Evolutionary conservation across 805 yeast species (phyloP), one percentile per base, ranked within the genome.

Genomic region (Groenewaldozyma tartarivorans): DNA sequence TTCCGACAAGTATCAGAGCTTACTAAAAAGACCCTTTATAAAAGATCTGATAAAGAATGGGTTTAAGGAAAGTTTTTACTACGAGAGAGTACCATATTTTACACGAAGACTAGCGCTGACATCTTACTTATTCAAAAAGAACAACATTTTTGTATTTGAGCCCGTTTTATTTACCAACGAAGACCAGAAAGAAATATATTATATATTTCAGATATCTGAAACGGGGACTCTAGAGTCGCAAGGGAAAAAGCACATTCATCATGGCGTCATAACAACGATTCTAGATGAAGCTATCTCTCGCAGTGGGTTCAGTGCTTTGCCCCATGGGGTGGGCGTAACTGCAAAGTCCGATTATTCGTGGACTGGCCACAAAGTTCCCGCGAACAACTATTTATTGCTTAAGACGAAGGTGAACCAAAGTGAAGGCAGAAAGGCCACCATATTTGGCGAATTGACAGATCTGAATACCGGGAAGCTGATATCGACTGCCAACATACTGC

Each of bases 311-410:
- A 75, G 82, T 2, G 57, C 67, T 24, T 63, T 87, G 18, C 96
- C 96, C 0, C 72, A 77, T 40, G 73, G 75, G 42, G 67, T 79
- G 43, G 96, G 96, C 7, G 94, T 87, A 17, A 88, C 96, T 1
- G 96, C 94, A 0, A 71, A 70, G 34, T 64, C 88, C 29, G 62
- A 72, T 2, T 65, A 87, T 4, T 68, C 81, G 35, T 71, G 69
- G 47, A 36, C 38, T 16, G 37, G 44, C 15, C 77, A 80, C 0
- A 70, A 76, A 44, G 66, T 79, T 13, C 11, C 29, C 13, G 11
- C 29, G 7, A 13, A 24, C 29, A 7, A 24, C 7, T 75, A 79
- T 1, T 71, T 86, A 3, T 67, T 83, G 32, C 62, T 87, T 37
- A 67, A 68, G 38, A 88, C 88, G 1, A 65, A 71, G 36, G 84